A percentile compares a stretch with the other conserved stretches of the same genome.
phyloP scores from a whole-genome alignment of 2,329 filamentous ascomycete genomes.

The Fusarium bulbicola region DNA sequence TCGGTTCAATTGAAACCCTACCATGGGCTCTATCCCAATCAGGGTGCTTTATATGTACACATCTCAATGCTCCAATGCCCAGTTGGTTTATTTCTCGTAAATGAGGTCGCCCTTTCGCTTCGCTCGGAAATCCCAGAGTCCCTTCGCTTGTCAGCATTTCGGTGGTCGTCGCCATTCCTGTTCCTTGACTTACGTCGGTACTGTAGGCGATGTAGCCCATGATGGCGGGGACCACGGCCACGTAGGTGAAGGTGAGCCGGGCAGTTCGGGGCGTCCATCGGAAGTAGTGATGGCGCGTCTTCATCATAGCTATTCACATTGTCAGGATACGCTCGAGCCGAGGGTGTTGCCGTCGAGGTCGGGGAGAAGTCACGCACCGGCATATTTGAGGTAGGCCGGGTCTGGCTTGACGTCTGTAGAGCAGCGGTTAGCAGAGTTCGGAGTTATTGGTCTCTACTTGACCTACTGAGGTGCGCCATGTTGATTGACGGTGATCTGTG shows the following conservation, averaged over 20 bases:
- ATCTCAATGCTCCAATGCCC: constrained; percentile 17
- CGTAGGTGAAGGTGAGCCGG: constrained; percentile 80
- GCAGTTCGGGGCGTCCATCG: constrained; percentile 89
- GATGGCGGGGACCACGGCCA: constrained; percentile 74
- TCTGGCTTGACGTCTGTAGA: constrained; percentile 53
- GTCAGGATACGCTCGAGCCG: constrained; percentile 35
- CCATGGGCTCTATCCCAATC: constrained; percentile 43
- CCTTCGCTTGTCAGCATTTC: constrained; percentile 62
- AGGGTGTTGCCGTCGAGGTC: constrained; percentile 11
- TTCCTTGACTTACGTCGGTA: constrained; percentile 77
- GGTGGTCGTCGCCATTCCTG: neutral
- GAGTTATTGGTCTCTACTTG: neutral
- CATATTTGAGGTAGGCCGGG: constrained; percentile 54
- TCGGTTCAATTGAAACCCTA: constrained; percentile 31
- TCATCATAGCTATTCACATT: constrained; percentile 73
- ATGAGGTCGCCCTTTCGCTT: constrained; percentile 91
- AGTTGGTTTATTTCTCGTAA: constrained; percentile 71
- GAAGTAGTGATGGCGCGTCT: constrained; percentile 93
- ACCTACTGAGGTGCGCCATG: constrained; percentile 54
- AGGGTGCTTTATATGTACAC: constrained; percentile 55
- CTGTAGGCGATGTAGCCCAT: constrained; percentile 78
- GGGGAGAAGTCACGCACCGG: constrained; percentile 47
- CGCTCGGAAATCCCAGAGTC: constrained; percentile 83
- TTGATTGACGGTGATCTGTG: constrained; percentile 41
- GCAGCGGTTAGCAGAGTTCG: constrained; percentile 39